Percentiles rank a stretch among this genome's conserved stretches.
phyloP scores from a whole-genome alignment of 768 basidiomycete species.

The Hortiboletus flavorubellus region DNA sequence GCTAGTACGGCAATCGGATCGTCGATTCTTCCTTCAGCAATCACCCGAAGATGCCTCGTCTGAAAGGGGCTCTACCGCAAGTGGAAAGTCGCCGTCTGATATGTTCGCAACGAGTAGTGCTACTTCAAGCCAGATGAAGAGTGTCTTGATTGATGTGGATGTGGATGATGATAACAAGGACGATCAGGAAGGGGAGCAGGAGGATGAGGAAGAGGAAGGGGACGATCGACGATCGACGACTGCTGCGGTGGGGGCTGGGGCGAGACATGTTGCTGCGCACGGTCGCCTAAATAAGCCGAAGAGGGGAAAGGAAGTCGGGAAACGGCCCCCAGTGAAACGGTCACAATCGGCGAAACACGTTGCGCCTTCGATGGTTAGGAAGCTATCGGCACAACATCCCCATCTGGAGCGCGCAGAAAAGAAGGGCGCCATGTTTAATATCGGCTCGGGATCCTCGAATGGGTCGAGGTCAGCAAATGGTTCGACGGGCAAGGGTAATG shows the following conservation, averaged over 20 bases:
- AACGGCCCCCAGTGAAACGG: slow-evolving; percentile 26
- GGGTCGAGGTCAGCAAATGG: slow-evolving; percentile 34
- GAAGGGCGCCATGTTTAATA: slow-evolving; percentile 45
- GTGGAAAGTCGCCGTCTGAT: slow-evolving; percentile 34
- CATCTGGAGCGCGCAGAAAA: slow-evolving; percentile 19
- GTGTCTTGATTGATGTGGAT: slow-evolving; percentile 21
- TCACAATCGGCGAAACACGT: slow-evolving; percentile 30
- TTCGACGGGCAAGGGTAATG: slow-evolving; percentile 16
- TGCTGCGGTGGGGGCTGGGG: slow-evolving; percentile 7
- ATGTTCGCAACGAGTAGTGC: slow-evolving; percentile 34
- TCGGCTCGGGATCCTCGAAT: slow-evolving; percentile 59
- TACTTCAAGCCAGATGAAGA: slow-evolving; percentile 32
- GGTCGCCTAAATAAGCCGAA: slow-evolving; percentile 26
- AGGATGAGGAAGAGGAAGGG: slow-evolving; percentile 12
- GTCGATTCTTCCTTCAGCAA: slow-evolving; percentile 44
- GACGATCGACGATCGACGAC: slow-evolving; percentile 23
- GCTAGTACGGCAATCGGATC: slow-evolving; percentile 36
- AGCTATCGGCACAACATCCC: slow-evolving; percentile 21
- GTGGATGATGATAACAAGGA: slow-evolving; percentile 16
- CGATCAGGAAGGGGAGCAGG: slow-evolving; percentile 10
- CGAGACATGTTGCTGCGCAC: slow-evolving; percentile 6
- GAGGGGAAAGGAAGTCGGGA: slow-evolving; percentile 33
- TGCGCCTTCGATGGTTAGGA: slow-evolving; percentile 28
- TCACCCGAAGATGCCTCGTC: slow-evolving; percentile 40
- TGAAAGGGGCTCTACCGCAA: slow-evolving; percentile 33